Evolutionary conservation across 768 basidiomycete genomes (phyloP).

Genomic region (Gyrodon lividus): DNA sequence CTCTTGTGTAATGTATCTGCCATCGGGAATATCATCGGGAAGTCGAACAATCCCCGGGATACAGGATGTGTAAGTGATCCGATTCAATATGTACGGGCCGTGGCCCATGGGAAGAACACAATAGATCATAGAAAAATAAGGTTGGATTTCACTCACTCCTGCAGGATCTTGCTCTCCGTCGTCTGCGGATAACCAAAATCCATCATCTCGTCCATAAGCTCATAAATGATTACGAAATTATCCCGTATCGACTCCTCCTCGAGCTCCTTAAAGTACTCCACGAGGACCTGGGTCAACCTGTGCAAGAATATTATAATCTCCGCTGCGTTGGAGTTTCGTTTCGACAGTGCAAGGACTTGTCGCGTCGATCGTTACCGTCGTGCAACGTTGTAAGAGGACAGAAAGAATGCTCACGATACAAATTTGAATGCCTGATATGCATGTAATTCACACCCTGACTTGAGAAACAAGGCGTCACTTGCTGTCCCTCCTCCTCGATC

Average conservation of each 20-base stretch:
- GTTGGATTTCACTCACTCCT: slow-evolving; percentile 61
- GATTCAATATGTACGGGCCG: background rate
- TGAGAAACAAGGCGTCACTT: slow-evolving; percentile 95
- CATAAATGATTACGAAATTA: slow-evolving; percentile 99
- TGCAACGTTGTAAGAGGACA: background rate
- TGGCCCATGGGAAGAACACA: no score
- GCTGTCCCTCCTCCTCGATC: slow-evolving; percentile 95
- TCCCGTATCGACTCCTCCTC: slow-evolving; percentile 99
- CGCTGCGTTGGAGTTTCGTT: slow-evolving; percentile 92
- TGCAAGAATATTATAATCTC: slow-evolving; percentile 97
- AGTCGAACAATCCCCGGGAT: background rate
- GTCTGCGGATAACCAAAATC: slow-evolving; percentile 99
- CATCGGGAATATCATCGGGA: slow-evolving; percentile 1
- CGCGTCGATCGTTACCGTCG: background rate
- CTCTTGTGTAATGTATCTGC: slow-evolving; percentile 95
- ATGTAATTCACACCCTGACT: slow-evolving; percentile 96
- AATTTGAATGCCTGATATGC: slow-evolving; percentile 97
- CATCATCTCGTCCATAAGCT: slow-evolving; percentile 99
- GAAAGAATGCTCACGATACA: slow-evolving; percentile 70
- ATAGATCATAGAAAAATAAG: background rate
- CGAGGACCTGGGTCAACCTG: slow-evolving; percentile 85
- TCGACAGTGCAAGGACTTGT: slow-evolving; percentile 90
- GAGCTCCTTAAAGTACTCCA: slow-evolving; percentile 99
- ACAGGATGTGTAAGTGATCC: background rate
- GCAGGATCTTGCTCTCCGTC: slow-evolving; percentile 98